Percentiles rank a stretch among this genome's conserved stretches.
phyloP scores from a whole-genome alignment of 352 stramenopile species.

The Phytophthora vignae region DNA sequence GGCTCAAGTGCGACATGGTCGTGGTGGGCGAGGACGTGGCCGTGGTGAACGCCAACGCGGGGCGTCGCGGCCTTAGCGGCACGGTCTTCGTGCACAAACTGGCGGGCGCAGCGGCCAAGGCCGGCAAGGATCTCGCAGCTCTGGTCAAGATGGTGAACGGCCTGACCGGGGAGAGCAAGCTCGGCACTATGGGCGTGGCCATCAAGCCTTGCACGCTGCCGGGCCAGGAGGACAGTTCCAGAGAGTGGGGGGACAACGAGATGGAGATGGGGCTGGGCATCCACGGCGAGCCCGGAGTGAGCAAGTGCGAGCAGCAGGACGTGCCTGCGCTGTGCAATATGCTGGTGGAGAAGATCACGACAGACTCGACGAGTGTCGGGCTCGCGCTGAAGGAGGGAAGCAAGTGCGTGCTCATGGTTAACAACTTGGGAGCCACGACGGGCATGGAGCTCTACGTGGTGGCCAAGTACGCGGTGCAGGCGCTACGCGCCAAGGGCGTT shows the following conservation, averaged over 20 bases:
- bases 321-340: conserved; percentile 56
- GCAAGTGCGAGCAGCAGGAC: conserved; percentile 66
- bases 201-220: conserved; percentile 96
- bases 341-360: conserved; percentile 65
- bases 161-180: conserved; percentile 60
- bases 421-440: conserved; percentile 96
- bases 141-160: conserved; percentile 74
- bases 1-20: conserved; percentile 94
- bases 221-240: conserved; percentile 74
- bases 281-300: conserved; percentile 92
- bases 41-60: conserved; percentile 94
- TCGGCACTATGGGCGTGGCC: conserved; percentile 96
- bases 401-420: conserved; percentile 92
- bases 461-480: conserved; percentile 78
- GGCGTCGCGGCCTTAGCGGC: conserved; percentile 96
- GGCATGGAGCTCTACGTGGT: conserved; percentile 97
- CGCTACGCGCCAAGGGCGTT: conserved; percentile 65
- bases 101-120: conserved; percentile 89
- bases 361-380: conserved; percentile 41
- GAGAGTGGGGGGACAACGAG: conserved; percentile 65
- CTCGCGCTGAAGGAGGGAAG: conserved; percentile 48
- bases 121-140: conserved; percentile 79
- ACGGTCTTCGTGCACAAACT: conserved; percentile 98
- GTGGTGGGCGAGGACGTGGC: conserved; percentile 96
- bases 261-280: conserved; percentile 97